Evolutionary conservation across 2,329 filamentous ascomycete genomes (phyloP), one percentile per base, ranked within the genome.

Genomic region (Curvularia sp.): DNA sequence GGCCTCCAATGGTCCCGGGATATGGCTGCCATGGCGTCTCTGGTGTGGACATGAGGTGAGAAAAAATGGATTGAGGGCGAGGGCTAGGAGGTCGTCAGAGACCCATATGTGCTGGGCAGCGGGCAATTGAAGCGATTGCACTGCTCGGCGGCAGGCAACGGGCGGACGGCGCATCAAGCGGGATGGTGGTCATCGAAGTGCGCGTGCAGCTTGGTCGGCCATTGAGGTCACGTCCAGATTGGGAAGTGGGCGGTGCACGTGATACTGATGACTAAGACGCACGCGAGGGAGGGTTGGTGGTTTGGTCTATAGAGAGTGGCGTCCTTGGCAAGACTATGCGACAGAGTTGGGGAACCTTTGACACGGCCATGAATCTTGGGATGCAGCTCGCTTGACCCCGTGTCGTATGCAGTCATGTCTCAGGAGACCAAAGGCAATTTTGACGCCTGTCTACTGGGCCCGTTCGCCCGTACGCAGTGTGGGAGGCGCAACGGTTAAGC

Each of bases 1-100:
- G 45, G 86, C 85, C 74, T 89, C 86, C 77, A 88, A 77, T 68
- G 86, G 86, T 2, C 86, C 86, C 10, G 86, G 86, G 3, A 87
- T 83, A 63, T 81, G 81, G 78, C 86, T 87, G 64, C 84, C 85
- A 81, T 86, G 79, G 61, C 86, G 82, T 68, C 75, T 74, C 63
- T 80, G 79, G 58, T 81, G 79, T 39, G 75, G 70, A 61, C 77
- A 78, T 57, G 75, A 75, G 59, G 79, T 80, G 43, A 79, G 81
- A 52, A 79, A 76, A 74, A 86, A 86, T 23, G 81, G 80, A 60
- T 75, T 64, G 64, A 87, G 84, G 2, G 82, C 81, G 51, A 77
- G 74, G 23, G 77, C 74, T 13, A 89, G 80, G 23, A 84, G 65
- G 45, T 84, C 79, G 65, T 90, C 87, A 28, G 83, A 82, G 61